Conservation (phyloP, 139 green algal genomes). For the Chlorella sp. region DNA sequence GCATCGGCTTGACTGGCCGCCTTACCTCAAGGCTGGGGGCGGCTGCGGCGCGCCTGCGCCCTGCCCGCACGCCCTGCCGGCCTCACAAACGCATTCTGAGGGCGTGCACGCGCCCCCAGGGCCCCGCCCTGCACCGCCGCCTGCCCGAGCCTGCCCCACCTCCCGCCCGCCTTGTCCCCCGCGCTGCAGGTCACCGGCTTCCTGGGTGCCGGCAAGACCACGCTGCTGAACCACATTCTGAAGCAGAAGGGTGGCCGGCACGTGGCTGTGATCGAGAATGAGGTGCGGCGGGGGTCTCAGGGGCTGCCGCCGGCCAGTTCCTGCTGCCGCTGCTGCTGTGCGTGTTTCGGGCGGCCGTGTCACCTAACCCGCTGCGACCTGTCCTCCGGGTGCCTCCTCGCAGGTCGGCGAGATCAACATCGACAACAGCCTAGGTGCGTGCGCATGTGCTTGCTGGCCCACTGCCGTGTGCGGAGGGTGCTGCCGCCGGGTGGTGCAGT, state of each 20-base stretch:
- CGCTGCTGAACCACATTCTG: conserved; percentile 86
- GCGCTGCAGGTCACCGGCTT: conserved; percentile 64
- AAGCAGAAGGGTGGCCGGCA: conserved; percentile 58
- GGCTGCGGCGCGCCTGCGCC: too few relatives aligned
- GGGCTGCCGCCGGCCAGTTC: too few relatives aligned
- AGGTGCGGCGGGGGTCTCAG: conserved; percentile 56
- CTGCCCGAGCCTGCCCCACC: too few relatives aligned
- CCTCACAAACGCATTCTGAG: too few relatives aligned
- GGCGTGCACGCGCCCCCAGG: too few relatives aligned
- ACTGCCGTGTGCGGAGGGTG: too few relatives aligned
- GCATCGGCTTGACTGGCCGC: not conserved
- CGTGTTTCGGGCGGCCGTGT: not conserved
- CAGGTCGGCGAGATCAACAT: conserved; percentile 80
- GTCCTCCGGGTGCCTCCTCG: not conserved
- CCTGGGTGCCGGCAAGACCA: conserved; percentile 80
- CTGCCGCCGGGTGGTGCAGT: too few relatives aligned
- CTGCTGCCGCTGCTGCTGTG: conserved; percentile 32
- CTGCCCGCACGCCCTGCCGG: too few relatives aligned
- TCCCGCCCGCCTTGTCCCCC: not conserved
- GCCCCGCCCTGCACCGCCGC: too few relatives aligned
- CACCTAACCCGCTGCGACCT: too few relatives aligned
- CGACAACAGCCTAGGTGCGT: conserved; percentile 33
- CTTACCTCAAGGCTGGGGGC: not conserved
- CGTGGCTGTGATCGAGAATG: conserved; percentile 88
- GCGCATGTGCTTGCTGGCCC: too few relatives aligned